These are phyloP conservation scores for Hypericum androsaemum DNA, from an alignment of 345 rosid species.

Conservation along the genomic window DNA sequence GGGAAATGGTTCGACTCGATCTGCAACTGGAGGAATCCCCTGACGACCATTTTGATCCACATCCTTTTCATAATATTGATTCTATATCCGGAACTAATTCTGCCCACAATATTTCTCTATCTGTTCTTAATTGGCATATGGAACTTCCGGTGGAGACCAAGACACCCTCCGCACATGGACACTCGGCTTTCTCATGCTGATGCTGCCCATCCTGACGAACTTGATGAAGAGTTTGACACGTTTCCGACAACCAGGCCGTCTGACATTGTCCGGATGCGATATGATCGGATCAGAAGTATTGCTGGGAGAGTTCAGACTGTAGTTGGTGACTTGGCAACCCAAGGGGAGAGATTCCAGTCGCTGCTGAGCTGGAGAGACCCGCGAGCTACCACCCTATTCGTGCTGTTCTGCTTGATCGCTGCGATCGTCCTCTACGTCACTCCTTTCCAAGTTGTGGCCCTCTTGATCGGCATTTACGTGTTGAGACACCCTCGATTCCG, in stretches of 20 bases:
- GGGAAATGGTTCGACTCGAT: slow-evolving; percentile 3
- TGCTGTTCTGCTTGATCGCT: slow-evolving; percentile 4
- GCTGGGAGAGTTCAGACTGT: slow-evolving; percentile 3
- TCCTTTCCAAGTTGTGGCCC: not conserved
- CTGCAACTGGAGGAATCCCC: slow-evolving; percentile 4
- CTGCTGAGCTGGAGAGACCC: slow-evolving; percentile 5
- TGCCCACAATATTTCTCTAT: not conserved
- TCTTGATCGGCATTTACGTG: slow-evolving; percentile 1
- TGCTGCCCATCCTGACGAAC: slow-evolving; percentile 2
- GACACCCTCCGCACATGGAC: slow-evolving; percentile 5
- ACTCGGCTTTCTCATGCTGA: slow-evolving; percentile 1
- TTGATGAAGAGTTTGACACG: slow-evolving; percentile 1
- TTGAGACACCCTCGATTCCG: slow-evolving; percentile 2
- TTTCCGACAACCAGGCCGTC: slow-evolving; percentile 1
- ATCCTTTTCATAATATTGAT: not conserved
- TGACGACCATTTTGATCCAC: slow-evolving; percentile 2
- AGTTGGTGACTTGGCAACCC: not conserved
- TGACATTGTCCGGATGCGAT: slow-evolving; percentile 2
- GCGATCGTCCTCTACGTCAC: slow-evolving; percentile 1
- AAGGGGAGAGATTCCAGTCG: slow-evolving; percentile 2
- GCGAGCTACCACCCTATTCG: slow-evolving; percentile 1
- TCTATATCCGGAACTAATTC: not conserved
- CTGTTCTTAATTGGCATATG: slow-evolving; percentile 1
- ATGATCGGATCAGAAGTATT: slow-evolving; percentile 1
- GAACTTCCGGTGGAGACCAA: slow-evolving; percentile 5